Percentiles rank a stretch among this genome's conserved stretches.
Evolutionary conservation across 2,329 filamentous ascomycete genomes (phyloP).

Genomic region (Cryoendolithus antarcticus): DNA sequence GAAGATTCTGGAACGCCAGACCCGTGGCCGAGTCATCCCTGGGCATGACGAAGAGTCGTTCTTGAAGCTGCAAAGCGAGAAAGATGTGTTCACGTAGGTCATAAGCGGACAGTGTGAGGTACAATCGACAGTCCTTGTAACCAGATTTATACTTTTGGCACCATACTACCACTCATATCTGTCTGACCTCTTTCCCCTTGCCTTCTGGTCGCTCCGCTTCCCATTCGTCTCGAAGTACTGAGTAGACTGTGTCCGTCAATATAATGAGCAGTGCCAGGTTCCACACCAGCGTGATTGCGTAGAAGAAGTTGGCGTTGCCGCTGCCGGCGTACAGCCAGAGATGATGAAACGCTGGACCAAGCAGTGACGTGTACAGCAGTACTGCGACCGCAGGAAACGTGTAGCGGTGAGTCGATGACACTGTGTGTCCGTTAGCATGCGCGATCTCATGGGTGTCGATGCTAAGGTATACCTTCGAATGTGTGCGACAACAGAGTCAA

Average conservation of each 20-base stretch:
- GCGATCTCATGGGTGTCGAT: too few relatives aligned
- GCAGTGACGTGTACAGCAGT: conserved; percentile 73
- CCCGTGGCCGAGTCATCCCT: conserved; percentile 22
- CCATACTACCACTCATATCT: conserved; percentile 44
- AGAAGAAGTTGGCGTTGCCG: conserved; percentile 98
- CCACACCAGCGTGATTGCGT: conserved; percentile 96
- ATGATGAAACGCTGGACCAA: conserved; percentile 92
- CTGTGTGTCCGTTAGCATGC: conserved; percentile 24
- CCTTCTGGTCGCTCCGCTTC: conserved; percentile 85
- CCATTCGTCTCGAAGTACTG: conserved; percentile 82
- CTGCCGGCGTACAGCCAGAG: conserved; percentile 97
- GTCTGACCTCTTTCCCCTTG: conserved; percentile 73
- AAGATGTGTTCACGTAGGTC: conserved; percentile 13
- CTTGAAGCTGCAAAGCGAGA: conserved; percentile 15
- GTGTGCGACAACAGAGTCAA: too few relatives aligned
- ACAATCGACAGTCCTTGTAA: too few relatives aligned
- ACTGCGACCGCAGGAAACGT: conserved; percentile 75
- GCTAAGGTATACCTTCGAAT: too few relatives aligned
- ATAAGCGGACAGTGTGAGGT: too few relatives aligned
- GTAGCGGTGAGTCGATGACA: conserved; percentile 62
- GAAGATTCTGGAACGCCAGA: conserved; percentile 20
- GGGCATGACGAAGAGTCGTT: conserved; percentile 25
- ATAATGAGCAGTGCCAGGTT: conserved; percentile 78
- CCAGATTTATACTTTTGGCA: too few relatives aligned
- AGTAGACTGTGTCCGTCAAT: conserved; percentile 78